Percentiles rank a stretch among this genome's conserved stretches.
Evolutionary conservation across 2,329 filamentous ascomycete species (phyloP).

Genomic region (Pseudohalonectria lignicola): DNA sequence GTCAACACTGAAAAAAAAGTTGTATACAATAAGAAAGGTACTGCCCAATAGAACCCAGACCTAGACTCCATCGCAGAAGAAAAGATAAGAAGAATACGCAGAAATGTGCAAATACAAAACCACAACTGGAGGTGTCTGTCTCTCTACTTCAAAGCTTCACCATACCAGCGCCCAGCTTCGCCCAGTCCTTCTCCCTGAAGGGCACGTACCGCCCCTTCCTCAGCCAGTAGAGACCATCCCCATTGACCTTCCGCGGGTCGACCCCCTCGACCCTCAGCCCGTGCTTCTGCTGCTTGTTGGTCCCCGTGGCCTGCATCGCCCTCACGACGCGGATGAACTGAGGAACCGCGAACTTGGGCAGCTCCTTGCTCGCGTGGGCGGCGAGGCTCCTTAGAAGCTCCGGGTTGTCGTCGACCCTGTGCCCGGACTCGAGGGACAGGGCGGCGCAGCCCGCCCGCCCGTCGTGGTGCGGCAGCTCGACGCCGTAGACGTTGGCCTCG

Average conservation of each 20-base stretch:
- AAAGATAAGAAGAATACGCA: background rate
- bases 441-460: constrained; percentile 67
- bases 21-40: too few species aligned
- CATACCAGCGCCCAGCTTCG: constrained; percentile 50
- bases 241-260: constrained; percentile 44
- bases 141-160: constrained; percentile 55
- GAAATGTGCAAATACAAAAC: background rate
- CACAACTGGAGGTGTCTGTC: background rate
- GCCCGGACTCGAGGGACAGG: constrained; percentile 26
- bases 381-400: constrained; percentile 46
- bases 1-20: too few species aligned
- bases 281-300: constrained; percentile 83
- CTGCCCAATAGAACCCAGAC: too few species aligned
- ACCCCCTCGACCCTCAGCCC: constrained; percentile 62
- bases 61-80: too few species aligned
- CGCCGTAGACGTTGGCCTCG: constrained; percentile 82
- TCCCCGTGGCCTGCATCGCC: constrained; percentile 61
- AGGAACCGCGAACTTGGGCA: constrained; percentile 68
- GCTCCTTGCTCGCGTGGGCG: constrained; percentile 37
- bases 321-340: constrained; percentile 62
- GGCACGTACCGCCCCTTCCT: constrained; percentile 53
- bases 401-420: constrained; percentile 6
- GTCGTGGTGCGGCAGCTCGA: constrained; percentile 68
- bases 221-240: constrained; percentile 52
- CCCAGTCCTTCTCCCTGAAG: constrained; percentile 61